Evolutionary conservation across 2,329 filamentous ascomycete genomes (phyloP), one percentile per base, ranked within the genome.

Genomic region (Xylaria sp.): DNA sequence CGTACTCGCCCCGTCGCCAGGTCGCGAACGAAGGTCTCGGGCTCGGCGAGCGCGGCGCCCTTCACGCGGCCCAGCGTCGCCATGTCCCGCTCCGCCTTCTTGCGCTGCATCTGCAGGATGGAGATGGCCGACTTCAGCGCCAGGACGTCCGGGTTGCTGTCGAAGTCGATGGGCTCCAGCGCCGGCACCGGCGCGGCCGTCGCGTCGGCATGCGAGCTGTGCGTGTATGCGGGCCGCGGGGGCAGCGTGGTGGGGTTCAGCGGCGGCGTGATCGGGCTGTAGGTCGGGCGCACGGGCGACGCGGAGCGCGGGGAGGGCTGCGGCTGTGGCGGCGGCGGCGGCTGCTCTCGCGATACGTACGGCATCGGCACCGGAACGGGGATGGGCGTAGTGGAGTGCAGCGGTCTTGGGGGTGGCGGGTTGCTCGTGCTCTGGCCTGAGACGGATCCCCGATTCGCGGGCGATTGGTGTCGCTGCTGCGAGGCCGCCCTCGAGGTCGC

Each of bases 81-180:
- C 60, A 98, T 90, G 80, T 98, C 94, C 55, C 88, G 86, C 58
- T 89, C 83, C 48, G 93, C 93, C 78, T 92, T 92, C 76, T 90
- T 89, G 71, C 90, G 90, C 82, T 98, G 95, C 72, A 97, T 85
- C 81, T 97, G 93, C 55, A 98, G 84, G 60, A 97, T 90, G 8
- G 93, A 91, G 68, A 98, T 93, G 54, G 94, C 93, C 30, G 92
- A 93, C 72, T 91, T 90, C 68, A 98, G 85, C 4, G 95, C 95
- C 68, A 98, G 91, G 27, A 92, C 93, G 82, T 98, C 95, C 7
- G 93, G 90, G 76, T 97, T 97, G 64, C 82, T 80, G 71, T 87
- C 84, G 69, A 90, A 88, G 73, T 86, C 83, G 67, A 91, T 83
- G 53, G 87, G 83, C 47, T 83, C 80, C 0, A 85, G 81, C 3